Evolutionary conservation across 345 rosid species (phyloP), one percentile per base, ranked within the genome.

Genomic region (Geranium brycei): DNA sequence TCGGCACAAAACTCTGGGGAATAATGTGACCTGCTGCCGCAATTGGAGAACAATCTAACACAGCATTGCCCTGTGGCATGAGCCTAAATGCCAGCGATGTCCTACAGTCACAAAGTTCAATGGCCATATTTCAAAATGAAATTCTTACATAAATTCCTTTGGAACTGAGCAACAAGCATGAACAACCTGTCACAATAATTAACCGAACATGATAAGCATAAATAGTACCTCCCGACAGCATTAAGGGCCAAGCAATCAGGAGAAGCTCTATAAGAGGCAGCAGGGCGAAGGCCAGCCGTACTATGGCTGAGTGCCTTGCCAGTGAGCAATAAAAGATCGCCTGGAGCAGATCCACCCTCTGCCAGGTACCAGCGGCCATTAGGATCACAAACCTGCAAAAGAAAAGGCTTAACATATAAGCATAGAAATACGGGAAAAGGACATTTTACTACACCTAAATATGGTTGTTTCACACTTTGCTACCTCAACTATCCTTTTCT

Each of bases 311-410:
- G 95, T 19, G 95, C 92, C 86, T 84, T 91, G 70, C 96, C 98
- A 12, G 95, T 91, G 66, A 93, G 78, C 70, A 93, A 80, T 75
- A 93, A 77, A 47, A 93, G 79, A 81, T 89, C 95, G 40, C 86
- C 90, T 28, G 91, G 77, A 66, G 85, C 76, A 62, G 79, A 82
- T 57, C 86, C 85, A 69, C 71, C 78, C 80, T 87, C 99, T 80
- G 97, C 99, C 63, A 83, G 68, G 86, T 86, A 93, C 99, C 99
- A 93, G 47, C 80, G 96, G 67, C 97, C 95, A 70, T 89, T 86
- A 67, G 96, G 96, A 68, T 93, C 99, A 78, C 95, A 87, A 59
- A 93, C 99, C 99, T 93, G 73, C 7, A 62, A 70, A 60, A 62
- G 31, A 75, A 71, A 69, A 64, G 59, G 11, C 47, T 38, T 38